Conservation (phyloP, 2,329 filamentous ascomycete genomes). For the Fusarium heterosporum region DNA sequence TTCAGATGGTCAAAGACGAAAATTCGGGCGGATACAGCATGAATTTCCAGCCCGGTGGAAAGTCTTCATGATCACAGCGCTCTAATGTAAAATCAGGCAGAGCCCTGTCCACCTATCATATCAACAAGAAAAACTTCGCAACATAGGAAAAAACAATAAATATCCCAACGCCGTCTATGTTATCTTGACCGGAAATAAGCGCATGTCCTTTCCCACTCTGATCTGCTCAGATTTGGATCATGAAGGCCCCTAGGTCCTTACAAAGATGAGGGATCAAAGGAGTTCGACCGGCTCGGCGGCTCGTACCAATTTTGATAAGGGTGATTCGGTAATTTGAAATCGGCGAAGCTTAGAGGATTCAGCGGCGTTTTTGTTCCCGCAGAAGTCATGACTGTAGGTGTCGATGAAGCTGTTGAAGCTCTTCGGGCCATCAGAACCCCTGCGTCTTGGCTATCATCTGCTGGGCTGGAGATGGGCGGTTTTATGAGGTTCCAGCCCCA, state of each 20-base stretch:
- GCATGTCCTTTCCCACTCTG: background rate
- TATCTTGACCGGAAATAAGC: constrained; percentile 8
- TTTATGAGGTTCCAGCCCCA: constrained; percentile 74
- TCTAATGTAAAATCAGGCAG: background rate
- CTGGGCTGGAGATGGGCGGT: constrained; percentile 15
- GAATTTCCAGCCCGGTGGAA: constrained; percentile 71
- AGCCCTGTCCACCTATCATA: constrained; percentile 3
- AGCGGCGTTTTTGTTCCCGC: constrained; percentile 57
- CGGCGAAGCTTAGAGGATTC: constrained; percentile 79
- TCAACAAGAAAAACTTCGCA: constrained; percentile 7
- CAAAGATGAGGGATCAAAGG: constrained; percentile 32
- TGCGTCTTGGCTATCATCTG: constrained; percentile 21
- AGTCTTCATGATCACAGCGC: constrained; percentile 21
- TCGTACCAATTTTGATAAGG: constrained; percentile 86
- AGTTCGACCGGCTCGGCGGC: constrained; percentile 66
- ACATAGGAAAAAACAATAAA: constrained; percentile 37
- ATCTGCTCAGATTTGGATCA: background rate
- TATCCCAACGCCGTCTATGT: constrained; percentile 30
- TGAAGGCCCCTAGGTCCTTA: background rate
- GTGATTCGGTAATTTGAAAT: constrained; percentile 82
- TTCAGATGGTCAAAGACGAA: constrained; percentile 92
- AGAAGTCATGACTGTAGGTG: constrained; percentile 45
- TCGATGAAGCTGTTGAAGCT: constrained; percentile 27
- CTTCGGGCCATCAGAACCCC: constrained; percentile 14
- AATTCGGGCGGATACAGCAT: constrained; percentile 92